Base-by-base conservation (phyloP, 495 filamentous ascomycete genomes). In the Penicillium taxi region DNA sequence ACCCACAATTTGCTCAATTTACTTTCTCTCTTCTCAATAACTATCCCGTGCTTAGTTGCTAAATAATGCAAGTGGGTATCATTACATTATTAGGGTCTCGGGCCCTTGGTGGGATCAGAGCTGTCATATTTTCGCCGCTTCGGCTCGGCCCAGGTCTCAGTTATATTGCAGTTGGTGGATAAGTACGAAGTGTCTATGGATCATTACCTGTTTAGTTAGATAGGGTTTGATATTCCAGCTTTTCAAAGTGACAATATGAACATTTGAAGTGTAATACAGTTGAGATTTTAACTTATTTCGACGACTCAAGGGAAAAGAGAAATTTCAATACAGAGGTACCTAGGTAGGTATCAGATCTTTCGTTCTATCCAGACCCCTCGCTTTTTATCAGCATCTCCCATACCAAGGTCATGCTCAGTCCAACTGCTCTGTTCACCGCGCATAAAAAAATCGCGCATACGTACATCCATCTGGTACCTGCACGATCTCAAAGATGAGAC, bases 111-210 rank as follows among this genome's bases (percentile, higher is more conserved):
- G 26, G 15, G 39, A 50, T 50, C 39, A 41, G 61, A 67, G 61
- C 61, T 67, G 59, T 67, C 63, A 65, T 56, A 56, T 67, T 46
- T 59, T 42, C 32, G 30, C 40, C 28, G 48, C 45, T 37, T 47
- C n/a, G n/a, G n/a, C n/a, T 47, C 26, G 32, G 27, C 45, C 41
- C 39, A 48, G 28, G 30, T 18, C 28, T 24, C 26, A 36, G 9
- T 11, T 11, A 6, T 25, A 11, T 6, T 9, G 11, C 26, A 28
- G 15, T 12, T 28, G 11, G 15, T 28, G n/a, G 11, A 28, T 12
- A 12, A 12, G 15, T n/a, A 6, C 23, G 23, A 11, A 11, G 23
- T n/a, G n/a, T n/a, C 23, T 11, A 25, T 6, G 23, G 6, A 11
- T 11, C 23, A 6, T 17, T 34, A 19, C 32, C 32, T 35, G 32